Evolutionary conservation across 768 basidiomycete species (phyloP), one percentile per base, ranked within the genome.

Genomic region (Asterophora parasitica): DNA sequence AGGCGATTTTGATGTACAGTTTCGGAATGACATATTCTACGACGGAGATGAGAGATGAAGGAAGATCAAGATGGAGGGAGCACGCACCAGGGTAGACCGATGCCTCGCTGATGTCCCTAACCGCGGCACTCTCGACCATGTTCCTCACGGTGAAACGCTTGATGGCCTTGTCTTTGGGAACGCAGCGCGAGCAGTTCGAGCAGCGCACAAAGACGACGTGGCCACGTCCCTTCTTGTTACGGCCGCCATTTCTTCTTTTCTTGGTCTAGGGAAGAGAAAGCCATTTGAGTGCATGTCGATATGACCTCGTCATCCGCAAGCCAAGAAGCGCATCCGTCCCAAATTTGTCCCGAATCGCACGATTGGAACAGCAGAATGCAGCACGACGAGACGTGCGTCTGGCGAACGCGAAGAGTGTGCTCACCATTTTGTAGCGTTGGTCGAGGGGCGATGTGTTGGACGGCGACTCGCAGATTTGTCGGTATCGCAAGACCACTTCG

Each of bases 121-220:
- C 91, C 46, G 95, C 95, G 37, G 96, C 96, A 64, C 90, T 90
- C 81, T 98, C 95, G 49, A 99, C 93, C 91, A 98, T 98, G 83
- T 99, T 99, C 73, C 93, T 84, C 64, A 98, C 95, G 32, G 94
- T 96, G 82, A 95, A 95, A 44, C 96, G 81, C 78, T 96, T 96
- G 86, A 98, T 96, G 58, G 95, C 95, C 82, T 98, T 98, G 79
- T 98, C 95, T 80, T 98, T 98, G 59, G 78, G 86, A 50, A 96
- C 93, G 68, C 91, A 93, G 59, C 96, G 89, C 65, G 92, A 92
- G 82, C 96, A 99, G 84, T 99, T 99, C 58, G 93, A 94, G 81
- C 96, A 99, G 62, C 96, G 88, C 66, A 99, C 81, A 69, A 89
- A 91, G 55, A 71, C 79, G 69, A 92, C 90, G 72, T 96, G 93